Percentiles rank a stretch among this genome's conserved stretches.
Evolutionary conservation across 108 stramenopile species (phyloP).

Genomic region (Nitzschia putrida): DNA sequence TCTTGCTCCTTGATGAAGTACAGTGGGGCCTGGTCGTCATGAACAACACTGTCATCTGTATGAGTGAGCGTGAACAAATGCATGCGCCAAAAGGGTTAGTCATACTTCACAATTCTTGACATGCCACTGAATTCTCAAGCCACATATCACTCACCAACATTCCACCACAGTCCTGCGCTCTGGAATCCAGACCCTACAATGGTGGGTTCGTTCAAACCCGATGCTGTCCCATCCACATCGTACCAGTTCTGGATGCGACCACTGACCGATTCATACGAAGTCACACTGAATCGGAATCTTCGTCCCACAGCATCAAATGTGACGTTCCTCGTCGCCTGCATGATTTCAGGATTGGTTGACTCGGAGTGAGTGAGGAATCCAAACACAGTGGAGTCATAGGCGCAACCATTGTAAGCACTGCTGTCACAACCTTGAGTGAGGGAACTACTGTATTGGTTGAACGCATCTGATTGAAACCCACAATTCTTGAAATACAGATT

Average conservation of each 20-base stretch:
- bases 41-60: background rate
- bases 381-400: constrained; percentile 24
- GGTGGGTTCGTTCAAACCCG: constrained; percentile 22
- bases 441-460: constrained; percentile 35
- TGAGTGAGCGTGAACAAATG: too few relatives aligned
- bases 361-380: constrained; percentile 41
- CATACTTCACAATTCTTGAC: too few relatives aligned
- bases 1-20: constrained; percentile 28
- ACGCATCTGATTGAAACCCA: constrained; percentile 26
- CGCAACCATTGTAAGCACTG: constrained; percentile 28
- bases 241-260: constrained; percentile 41
- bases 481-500: constrained; percentile 36
- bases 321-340: constrained; percentile 39
- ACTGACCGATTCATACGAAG: constrained; percentile 13
- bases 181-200: constrained; percentile 29
- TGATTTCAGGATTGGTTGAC: constrained; percentile 36
- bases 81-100: too few relatives aligned
- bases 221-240: constrained; percentile 34
- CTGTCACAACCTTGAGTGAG: constrained; percentile 28
- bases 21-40: constrained; percentile 36
- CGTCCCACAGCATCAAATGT: constrained; percentile 42
- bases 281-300: constrained; percentile 18
- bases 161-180: constrained; percentile 41
- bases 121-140: too few relatives aligned
- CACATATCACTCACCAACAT: constrained; percentile 16